Evolutionary conservation across 169 alveolate genomes (phyloP), one percentile per base, ranked within the genome.

Genomic region (Plasmodium knowlesi): DNA sequence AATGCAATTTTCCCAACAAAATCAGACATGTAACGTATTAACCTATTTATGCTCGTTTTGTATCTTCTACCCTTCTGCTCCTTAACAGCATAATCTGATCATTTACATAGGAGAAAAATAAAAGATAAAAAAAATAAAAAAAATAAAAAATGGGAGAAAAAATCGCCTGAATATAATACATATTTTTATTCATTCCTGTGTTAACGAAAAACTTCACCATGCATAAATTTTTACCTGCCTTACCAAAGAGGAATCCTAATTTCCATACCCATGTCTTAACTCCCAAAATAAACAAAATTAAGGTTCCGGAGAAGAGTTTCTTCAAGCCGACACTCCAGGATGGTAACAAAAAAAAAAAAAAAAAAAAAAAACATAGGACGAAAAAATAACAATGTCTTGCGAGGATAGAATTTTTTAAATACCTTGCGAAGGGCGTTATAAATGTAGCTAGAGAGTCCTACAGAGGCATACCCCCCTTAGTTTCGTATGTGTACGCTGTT

Each of bases 301-400:
- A 82, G 67, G 81, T 70, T 41, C 28, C 74, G 73, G 95, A 82
- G 74, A 28, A 5, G 25, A 54, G 32, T 3, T 71, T 71, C 39
- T 91, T 91, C 74, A 81, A 80, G 43, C 90, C 95, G 34, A 91
- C 95, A 37, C 34, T 91, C 71, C 82, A 81, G 76, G 95, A 91
- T 91, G 95, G 95, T 91, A 91, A 81, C 5, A 46, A 84, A 67
- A 83, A 83, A 54, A 83, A 83, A 12, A 0, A 46, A 46, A n/a
- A 91, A 81, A 2, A 46, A 84, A 67, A 83, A 83, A 54, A 83
- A 83, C 1, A 50, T 50, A 8, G 19, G n/a, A 19, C n/a, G 19
- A 32, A n/a, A 71, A 71, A 71, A 71, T 32, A 71, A 30, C 19
- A 10, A 71, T n/a, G 41, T 71, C 22, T 30, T 71, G 41, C 41